Evolutionary conservation across 2,329 filamentous ascomycete genomes (phyloP), one percentile per base, ranked within the genome.

Genomic region (Fusarium tanahbumbuense): DNA sequence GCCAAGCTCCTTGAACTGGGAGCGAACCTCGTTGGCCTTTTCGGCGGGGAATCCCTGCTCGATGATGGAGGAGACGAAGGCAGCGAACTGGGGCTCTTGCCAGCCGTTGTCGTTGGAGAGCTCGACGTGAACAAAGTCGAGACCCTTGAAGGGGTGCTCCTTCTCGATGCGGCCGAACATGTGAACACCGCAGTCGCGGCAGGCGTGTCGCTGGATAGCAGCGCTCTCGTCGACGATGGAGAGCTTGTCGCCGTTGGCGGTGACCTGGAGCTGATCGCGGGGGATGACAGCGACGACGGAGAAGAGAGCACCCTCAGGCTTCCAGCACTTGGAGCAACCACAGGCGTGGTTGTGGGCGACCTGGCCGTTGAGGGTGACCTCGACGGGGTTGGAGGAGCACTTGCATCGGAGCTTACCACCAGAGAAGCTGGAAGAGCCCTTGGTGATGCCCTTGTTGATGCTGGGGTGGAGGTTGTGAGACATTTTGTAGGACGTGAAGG

Each of bases 311-410:
- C 87, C 87, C 4, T 78, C 61, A 8, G 90, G 90, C 79, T 91
- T 92, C 89, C 89, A 92, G 85, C 90, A 92, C 78, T 91, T 90
- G 57, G 88, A 91, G 81, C 90, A 92, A 67, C 89, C 89, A 79
- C 90, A 92, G 58, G 88, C 89, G 80, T 92, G 90, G 83, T 92
- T 91, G 83, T 91, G 89, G 3, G 84, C 81, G 59, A 92, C 86
- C 72, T 91, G 87, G 76, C 85, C 81, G 61, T 73, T 77, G 41
- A 92, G 82, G 0, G 83, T 84, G 23, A 92, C 83, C 73, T 88
- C 85, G 63, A 92, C 87, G 27, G 85, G 85, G 76, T 84, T 77
- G 67, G 72, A 80, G 13, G 79, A 58, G 82, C 89, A 92, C 73
- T 86, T 85, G 83, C 90, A 92, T 77, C 81, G 81, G 11, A 92